Conservation (phyloP, 2,329 filamentous ascomycete genomes). For the Aureobasidium musti region DNA sequence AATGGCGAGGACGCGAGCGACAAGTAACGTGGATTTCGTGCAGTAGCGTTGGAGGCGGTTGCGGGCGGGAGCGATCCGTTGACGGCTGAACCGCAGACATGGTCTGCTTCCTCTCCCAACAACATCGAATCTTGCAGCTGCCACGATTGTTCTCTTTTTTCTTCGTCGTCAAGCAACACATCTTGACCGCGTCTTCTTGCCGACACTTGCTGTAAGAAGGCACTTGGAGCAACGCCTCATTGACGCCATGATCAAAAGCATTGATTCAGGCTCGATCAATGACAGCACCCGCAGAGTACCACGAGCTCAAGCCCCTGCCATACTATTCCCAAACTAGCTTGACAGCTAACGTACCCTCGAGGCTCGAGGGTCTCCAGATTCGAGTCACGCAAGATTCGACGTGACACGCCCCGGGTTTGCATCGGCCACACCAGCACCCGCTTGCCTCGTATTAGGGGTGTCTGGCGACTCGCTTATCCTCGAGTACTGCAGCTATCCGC, state of each 20-base stretch:
- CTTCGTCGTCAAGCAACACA: neutral
- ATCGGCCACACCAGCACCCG: neutral
- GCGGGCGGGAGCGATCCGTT: constrained; percentile 18
- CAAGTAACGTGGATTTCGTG: constrained; percentile 21
- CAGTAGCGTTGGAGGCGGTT: constrained; percentile 9
- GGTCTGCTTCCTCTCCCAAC: constrained; percentile 17
- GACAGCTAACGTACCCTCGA: constrained; percentile 24
- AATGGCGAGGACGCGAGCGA: constrained; percentile 8
- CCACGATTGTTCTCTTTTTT: neutral
- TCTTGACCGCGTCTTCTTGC: constrained; percentile 8
- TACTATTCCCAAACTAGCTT: constrained; percentile 23
- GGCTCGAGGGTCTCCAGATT: constrained; percentile 6
- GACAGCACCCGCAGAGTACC: constrained; percentile 14
- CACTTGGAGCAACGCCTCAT: neutral
- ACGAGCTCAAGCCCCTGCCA: constrained; percentile 15
- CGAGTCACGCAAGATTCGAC: constrained; percentile 19
- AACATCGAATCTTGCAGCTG: constrained; percentile 25
- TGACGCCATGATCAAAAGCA: constrained; percentile 16
- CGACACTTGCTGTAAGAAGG: neutral
- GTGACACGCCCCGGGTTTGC: constrained; percentile 25
- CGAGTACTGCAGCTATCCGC: constrained; percentile 7
- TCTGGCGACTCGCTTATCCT: constrained; percentile 4
- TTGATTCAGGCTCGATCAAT: constrained; percentile 25
- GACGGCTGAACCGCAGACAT: constrained; percentile 1
- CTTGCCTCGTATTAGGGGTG: constrained; percentile 1